phyloP scores from a whole-genome alignment of 1,139 yeast genomes.

The Yamadazyma songkhlaensis region DNA sequence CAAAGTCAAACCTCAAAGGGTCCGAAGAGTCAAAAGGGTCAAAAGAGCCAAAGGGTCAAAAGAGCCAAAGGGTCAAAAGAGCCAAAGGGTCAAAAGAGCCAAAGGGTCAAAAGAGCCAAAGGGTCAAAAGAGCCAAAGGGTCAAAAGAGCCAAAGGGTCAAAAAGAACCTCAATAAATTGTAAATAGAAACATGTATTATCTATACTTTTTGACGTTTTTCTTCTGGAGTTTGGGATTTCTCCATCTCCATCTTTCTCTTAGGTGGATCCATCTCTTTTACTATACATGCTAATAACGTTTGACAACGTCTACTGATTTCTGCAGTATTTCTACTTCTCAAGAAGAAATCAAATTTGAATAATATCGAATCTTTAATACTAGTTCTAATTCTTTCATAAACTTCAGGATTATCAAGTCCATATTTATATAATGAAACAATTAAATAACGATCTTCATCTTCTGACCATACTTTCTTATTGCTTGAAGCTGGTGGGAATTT shows the following conservation, averaged over 20 bases:
- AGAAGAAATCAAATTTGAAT: conserved; percentile 68
- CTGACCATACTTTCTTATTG: conserved; percentile 59
- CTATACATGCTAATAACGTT: conserved; percentile 61
- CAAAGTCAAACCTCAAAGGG: too few relatives aligned
- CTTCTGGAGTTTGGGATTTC: conserved; percentile 8
- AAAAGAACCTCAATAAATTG: too few relatives aligned
- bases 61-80: too few relatives aligned
- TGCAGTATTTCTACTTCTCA: conserved; percentile 62
- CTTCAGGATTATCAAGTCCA: conserved; percentile 65
- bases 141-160: too few relatives aligned
- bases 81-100: too few relatives aligned
- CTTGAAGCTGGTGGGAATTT: conserved; percentile 60
- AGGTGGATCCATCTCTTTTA: conserved; percentile 50
- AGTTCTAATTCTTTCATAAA: conserved; percentile 61
- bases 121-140: too few relatives aligned
- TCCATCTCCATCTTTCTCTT: conserved; percentile 15
- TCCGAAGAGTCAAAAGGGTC: too few relatives aligned
- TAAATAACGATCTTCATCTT: conserved; percentile 72
- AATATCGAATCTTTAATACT: conserved; percentile 59
- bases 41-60: too few relatives aligned
- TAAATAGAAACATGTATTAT: background rate
- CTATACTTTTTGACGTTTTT: conserved; percentile 15
- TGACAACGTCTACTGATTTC: conserved; percentile 69
- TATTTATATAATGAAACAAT: conserved; percentile 61
- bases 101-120: too few relatives aligned